Evolutionary conservation across 2,329 filamentous ascomycete genomes (phyloP).

Genomic region (Aureobasidium sp.): DNA sequence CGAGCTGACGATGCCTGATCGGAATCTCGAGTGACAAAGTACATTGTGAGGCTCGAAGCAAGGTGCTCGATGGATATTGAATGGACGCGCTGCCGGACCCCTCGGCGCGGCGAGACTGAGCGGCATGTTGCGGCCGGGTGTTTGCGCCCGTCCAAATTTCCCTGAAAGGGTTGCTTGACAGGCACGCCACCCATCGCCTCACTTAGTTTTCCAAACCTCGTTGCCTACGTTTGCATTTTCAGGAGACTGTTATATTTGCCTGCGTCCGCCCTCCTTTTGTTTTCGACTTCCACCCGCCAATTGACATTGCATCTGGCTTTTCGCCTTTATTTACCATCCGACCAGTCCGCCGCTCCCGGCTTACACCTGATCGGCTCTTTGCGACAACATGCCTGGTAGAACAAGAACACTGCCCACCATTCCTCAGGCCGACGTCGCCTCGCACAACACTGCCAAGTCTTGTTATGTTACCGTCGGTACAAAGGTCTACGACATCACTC

Average conservation of each 20-base stretch:
- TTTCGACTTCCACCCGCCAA: background rate
- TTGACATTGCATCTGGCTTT: background rate
- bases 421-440: conserved; percentile 68
- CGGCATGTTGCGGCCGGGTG: background rate
- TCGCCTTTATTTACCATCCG: background rate
- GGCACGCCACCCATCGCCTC: conserved; percentile 9
- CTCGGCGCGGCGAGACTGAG: background rate
- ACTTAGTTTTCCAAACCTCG: background rate
- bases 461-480: conserved; percentile 88
- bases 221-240: background rate
- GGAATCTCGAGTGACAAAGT: background rate
- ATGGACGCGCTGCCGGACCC: background rate
- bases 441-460: conserved; percentile 70
- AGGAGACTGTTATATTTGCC: conserved; percentile 1
- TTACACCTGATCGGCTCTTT: background rate
- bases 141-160: conserved; percentile 6
- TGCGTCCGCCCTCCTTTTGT: background rate
- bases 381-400: conserved; percentile 59
- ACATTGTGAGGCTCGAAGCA: background rate
- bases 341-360: conserved; percentile 2
- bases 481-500: conserved; percentile 91
- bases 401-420: conserved; percentile 77
- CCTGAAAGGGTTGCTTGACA: background rate
- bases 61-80: background rate
- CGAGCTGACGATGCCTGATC: background rate